Base-by-base conservation (phyloP, 2,329 filamentous ascomycete species). In the Chaetothyriales sp. region DNA sequence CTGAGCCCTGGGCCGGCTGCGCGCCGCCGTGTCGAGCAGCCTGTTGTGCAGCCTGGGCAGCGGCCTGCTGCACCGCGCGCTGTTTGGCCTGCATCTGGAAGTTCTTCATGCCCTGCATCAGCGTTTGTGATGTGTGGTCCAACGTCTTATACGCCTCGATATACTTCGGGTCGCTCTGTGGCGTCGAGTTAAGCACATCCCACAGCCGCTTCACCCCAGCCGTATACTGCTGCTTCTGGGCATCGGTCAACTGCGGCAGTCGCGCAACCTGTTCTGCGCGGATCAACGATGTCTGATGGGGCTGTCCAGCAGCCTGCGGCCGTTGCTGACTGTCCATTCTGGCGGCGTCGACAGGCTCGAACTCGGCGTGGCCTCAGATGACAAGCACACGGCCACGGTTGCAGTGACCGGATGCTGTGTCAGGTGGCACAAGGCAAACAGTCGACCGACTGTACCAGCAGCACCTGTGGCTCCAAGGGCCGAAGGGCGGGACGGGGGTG, bases 221-320 rank as follows among this genome's bases (percentile, higher is more conserved):
- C 51, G 73, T 73, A 59, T 79, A 78, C 56, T 76, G 72, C 44
- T 69, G 64, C 64, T 79, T 80, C 58, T 76, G 71, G 47, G 72
- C 65, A 7, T 76, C 73, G 53, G 65, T 73, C 26, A 81, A 66
- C 62, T 73, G 68, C 4, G 73, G 73, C 5, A 78, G 66, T 51
- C 69, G 70, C 53, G 72, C 69, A 48, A 78, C 73, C 53, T 76
- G 72, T 51, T 74, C 70, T 26, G 74, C 73, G 44, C 70, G 70
- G 57, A 77, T 75, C 47, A 74, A 60, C 49, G 69, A 68, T 5
- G 68, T 66, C 47, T 70, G 66, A 56, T 70, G 68, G 54, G 67
- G 64, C 49, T 57, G 57, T 19, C 51, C 55, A 46, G 55, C 50
- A 43, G 50, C 49, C 20, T 49, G 20, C 12, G 52, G 50, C 36